Percentiles rank a stretch among this genome's conserved stretches.
Conservation (phyloP, 2,329 filamentous ascomycete species). For the Neofusicoccum umdonicola region DNA sequence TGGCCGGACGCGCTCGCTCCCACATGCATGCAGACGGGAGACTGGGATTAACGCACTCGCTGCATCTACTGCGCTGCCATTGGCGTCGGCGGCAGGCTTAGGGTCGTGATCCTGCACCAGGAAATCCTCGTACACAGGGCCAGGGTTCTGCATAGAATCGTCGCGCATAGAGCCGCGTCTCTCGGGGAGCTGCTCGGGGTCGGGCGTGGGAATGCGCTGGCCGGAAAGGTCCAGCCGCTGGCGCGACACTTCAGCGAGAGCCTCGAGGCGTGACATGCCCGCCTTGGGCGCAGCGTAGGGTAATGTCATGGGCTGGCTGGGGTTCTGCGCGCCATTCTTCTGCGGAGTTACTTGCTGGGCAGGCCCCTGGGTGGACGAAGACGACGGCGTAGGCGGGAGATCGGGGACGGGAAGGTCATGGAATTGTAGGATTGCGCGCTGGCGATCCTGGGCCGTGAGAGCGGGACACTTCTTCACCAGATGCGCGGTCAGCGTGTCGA, state of each 20-base stretch:
- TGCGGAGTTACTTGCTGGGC: constrained; percentile 18
- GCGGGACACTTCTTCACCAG: constrained; percentile 84
- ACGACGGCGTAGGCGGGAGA: constrained; percentile 40
- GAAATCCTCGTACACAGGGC: constrained; percentile 35
- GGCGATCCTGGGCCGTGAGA: constrained; percentile 70
- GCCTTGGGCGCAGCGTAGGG: constrained; percentile 49
- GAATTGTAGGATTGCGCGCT: constrained; percentile 70
- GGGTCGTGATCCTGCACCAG: constrained; percentile 35
- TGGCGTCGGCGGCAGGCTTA: constrained; percentile 11
- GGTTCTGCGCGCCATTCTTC: constrained; percentile 28
- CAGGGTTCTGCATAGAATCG: constrained; percentile 19
- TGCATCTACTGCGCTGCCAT: constrained; percentile 15
- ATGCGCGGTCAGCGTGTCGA: constrained; percentile 78
- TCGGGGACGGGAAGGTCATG: constrained; percentile 67
- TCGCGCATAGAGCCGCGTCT: constrained; percentile 21
- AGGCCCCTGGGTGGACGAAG: constrained; percentile 19
- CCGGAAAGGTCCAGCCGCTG: constrained; percentile 62
- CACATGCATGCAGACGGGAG: background rate
- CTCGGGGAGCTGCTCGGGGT: constrained; percentile 26
- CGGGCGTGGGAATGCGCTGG: constrained; percentile 37
- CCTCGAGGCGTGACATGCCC: constrained; percentile 78
- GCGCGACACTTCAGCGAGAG: constrained; percentile 82
- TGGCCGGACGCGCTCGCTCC: constrained; percentile 2
- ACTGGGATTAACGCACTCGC: constrained; percentile 15
- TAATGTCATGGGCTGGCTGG: constrained; percentile 36